Conservation (phyloP, 73 alveolate species). For the Paramecium caudatum region DNA sequence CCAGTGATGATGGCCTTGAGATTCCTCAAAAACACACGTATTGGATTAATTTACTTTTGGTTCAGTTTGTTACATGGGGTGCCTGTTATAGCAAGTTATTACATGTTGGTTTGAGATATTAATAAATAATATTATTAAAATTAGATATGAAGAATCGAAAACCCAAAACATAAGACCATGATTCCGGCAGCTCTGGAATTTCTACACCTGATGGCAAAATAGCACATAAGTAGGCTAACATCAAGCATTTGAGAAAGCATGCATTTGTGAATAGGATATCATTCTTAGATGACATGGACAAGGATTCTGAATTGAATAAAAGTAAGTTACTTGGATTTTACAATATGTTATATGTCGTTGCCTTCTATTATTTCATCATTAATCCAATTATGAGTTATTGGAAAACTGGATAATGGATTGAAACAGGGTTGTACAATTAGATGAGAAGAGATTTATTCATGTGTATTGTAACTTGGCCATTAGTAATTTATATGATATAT, state of each 20-base stretch:
- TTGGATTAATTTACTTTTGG: slow-evolving; percentile 23
- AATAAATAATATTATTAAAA: background rate
- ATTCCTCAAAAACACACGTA: background rate
- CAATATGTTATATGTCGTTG: slow-evolving; percentile 63
- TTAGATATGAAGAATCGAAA: background rate
- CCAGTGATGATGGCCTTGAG: slow-evolving; percentile 51
- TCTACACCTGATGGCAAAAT: slow-evolving; percentile 60
- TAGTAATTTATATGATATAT: background rate
- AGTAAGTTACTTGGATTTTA: slow-evolving; percentile 75
- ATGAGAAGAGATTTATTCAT: slow-evolving; percentile 68
- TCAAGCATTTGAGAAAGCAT: slow-evolving; percentile 23
- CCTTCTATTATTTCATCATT: slow-evolving; percentile 55
- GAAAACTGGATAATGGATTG: slow-evolving; percentile 63
- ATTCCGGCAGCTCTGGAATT: slow-evolving; percentile 27
- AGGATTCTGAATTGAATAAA: slow-evolving; percentile 66
- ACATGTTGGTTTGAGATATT: background rate
- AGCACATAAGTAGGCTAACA: slow-evolving; percentile 13
- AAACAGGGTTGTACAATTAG: slow-evolving; percentile 46
- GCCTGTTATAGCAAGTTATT: background rate
- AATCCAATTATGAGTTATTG: slow-evolving; percentile 63
- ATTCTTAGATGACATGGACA: slow-evolving; percentile 68
- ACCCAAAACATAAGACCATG: background rate
- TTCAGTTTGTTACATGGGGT: background rate
- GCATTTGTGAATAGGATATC: slow-evolving; percentile 24
- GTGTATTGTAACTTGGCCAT: slow-evolving; percentile 75